Conservation (phyloP, 106 monocot genomes). For the Allium cepa region DNA sequence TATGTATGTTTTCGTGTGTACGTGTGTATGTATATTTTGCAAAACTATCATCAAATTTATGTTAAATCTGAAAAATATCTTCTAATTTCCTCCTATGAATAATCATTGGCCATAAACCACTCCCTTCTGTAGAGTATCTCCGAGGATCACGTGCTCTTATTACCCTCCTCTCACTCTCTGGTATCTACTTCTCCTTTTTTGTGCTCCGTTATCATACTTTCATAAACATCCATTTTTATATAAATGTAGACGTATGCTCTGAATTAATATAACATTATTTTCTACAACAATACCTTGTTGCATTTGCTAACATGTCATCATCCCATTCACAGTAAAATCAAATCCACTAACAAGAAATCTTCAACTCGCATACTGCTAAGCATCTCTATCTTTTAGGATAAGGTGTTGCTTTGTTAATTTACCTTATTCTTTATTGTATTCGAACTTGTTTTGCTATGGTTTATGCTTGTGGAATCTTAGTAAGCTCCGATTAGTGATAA, state of each 20-base stretch:
- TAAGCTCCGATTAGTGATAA: slow-evolving; percentile 5
- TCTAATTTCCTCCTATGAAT: neutral
- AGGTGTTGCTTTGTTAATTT: neutral
- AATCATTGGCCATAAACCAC: neutral
- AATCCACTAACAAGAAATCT: neutral
- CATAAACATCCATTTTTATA: neutral
- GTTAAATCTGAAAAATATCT: no score
- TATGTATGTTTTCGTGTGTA: no score
- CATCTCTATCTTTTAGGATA: neutral
- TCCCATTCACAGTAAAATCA: neutral
- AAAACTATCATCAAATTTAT: no score
- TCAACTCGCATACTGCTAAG: no score
- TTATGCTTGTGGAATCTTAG: neutral
- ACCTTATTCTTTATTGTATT: neutral
- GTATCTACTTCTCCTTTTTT: neutral
- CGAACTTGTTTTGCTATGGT: neutral
- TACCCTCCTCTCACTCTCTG: neutral
- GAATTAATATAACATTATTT: no score
- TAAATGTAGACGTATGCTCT: neutral
- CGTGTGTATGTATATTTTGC: no score
- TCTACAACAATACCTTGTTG: neutral
- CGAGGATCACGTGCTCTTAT: slow-evolving; percentile 9
- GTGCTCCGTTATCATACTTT: neutral
- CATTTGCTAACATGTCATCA: neutral
- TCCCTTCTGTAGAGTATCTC: neutral